A percentile compares a stretch with the other conserved stretches of the same genome.
phyloP scores from a whole-genome alignment of 2,329 filamentous ascomycete species.

The Dactylonectria estremocensis region DNA sequence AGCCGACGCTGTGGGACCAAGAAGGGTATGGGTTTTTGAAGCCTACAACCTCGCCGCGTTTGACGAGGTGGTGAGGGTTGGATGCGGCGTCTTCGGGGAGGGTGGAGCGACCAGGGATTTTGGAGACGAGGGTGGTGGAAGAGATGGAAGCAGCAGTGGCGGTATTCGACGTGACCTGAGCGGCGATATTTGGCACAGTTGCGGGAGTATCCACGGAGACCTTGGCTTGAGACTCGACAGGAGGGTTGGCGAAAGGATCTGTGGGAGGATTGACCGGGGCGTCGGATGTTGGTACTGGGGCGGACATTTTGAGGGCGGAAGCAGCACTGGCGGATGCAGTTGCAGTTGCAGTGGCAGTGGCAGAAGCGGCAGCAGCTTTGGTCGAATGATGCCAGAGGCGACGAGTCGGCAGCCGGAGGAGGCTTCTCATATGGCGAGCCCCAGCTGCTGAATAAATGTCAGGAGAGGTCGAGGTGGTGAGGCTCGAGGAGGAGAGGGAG shows the following conservation, averaged over 20 bases:
- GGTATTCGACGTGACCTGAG: constrained; percentile 19
- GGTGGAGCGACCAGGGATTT: constrained; percentile 52
- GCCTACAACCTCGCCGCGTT: constrained; percentile 56
- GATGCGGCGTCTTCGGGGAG: constrained; percentile 60
- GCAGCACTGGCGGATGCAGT: background rate
- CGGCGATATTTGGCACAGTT: background rate
- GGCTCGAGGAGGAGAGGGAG: constrained; percentile 1
- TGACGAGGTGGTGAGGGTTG: constrained; percentile 65
- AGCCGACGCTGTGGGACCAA: constrained; percentile 46
- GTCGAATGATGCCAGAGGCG: constrained; percentile 37
- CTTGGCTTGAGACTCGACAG: constrained; percentile 7
- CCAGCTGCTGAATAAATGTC: background rate
- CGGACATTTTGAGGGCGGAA: constrained; percentile 22
- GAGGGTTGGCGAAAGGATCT: constrained; percentile 8
- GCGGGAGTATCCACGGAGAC: constrained; percentile 9
- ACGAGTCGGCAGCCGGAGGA: constrained; percentile 36
- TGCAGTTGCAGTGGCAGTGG: constrained; percentile 15
- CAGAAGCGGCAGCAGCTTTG: constrained; percentile 13
- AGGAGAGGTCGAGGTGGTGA: background rate
- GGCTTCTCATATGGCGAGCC: constrained; percentile 44
- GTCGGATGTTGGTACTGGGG: constrained; percentile 18
- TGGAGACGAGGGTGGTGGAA: constrained; percentile 49
- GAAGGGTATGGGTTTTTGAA: constrained; percentile 70
- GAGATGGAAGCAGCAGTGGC: constrained; percentile 39
- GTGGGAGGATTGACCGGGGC: constrained; percentile 19